Evolutionary conservation across 768 basidiomycete species (phyloP).

Genomic region (Glaciozyma antarctica): DNA sequence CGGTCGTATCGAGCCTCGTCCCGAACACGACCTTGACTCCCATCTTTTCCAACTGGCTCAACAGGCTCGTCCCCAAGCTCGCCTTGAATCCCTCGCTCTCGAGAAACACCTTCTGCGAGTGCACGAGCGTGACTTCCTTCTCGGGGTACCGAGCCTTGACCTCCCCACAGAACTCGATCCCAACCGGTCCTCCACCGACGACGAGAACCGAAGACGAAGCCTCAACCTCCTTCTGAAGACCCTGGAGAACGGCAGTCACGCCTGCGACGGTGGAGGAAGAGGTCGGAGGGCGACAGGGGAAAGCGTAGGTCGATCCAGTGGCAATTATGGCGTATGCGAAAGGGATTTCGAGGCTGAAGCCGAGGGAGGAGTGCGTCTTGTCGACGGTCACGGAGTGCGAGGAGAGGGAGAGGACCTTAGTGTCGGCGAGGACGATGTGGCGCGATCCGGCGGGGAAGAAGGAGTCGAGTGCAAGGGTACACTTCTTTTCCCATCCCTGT

Average conservation of each 20-base stretch:
- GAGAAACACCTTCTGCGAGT: slow-evolving; percentile 17
- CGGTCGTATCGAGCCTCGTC: slow-evolving; percentile 1
- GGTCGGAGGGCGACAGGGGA: slow-evolving; percentile 14
- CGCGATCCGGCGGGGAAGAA: slow-evolving; percentile 2
- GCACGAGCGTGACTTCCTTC: slow-evolving; percentile 20
- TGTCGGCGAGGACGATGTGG: slow-evolving; percentile 10
- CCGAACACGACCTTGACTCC: slow-evolving; percentile 11
- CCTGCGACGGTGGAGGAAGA: slow-evolving; percentile 5
- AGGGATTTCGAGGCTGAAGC: slow-evolving; percentile 21
- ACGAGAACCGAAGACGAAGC: slow-evolving; percentile 1
- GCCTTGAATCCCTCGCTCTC: slow-evolving; percentile 10
- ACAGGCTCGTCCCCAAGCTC: slow-evolving; percentile 2
- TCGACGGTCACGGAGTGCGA: slow-evolving; percentile 14
- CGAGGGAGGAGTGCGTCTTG: slow-evolving; percentile 11
- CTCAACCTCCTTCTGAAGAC: slow-evolving; percentile 11
- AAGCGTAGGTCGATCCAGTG: slow-evolving; percentile 24
- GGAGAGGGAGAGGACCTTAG: slow-evolving; percentile 6
- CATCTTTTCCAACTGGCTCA: slow-evolving; percentile 5
- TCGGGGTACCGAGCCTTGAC: background rate
- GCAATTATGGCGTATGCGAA: slow-evolving; percentile 31
- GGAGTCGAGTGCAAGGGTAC: slow-evolving; percentile 1
- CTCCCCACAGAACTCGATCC: background rate
- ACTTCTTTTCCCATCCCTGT: slow-evolving; percentile 21
- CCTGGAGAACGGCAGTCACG: slow-evolving; percentile 11
- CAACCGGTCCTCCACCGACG: background rate